Conservation (phyloP, 2,329 filamentous ascomycete genomes). For the Aureobasidium sp. region DNA sequence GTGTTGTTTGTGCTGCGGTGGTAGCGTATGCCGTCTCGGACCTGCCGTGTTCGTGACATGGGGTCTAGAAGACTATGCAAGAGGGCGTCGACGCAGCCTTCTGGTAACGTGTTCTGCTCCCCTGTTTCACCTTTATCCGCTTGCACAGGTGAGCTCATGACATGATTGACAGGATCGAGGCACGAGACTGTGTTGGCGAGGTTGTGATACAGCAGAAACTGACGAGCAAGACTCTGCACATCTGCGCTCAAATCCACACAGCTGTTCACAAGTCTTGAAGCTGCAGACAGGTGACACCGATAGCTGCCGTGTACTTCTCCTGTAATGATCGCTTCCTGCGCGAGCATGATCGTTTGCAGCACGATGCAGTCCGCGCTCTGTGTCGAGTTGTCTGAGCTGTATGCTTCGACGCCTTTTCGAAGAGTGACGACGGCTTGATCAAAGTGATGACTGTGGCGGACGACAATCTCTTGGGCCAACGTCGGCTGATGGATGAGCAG, state of each 20-base stretch:
- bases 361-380: conserved; percentile 46
- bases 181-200: conserved; percentile 53
- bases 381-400: conserved; percentile 13
- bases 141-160: conserved; percentile 9
- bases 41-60: conserved; percentile 69
- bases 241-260: conserved; percentile 50
- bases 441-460: conserved; percentile 51
- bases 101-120: conserved; percentile 25
- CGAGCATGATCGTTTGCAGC: conserved; percentile 53
- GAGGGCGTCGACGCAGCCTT: neutral
- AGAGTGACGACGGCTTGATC: conserved; percentile 31
- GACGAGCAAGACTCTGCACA: conserved; percentile 64
- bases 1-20: conserved; percentile 58
- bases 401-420: conserved; percentile 19
- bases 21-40: conserved; percentile 66
- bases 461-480: conserved; percentile 41
- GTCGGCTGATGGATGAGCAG: conserved; percentile 44
- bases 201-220: conserved; percentile 80
- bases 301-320: conserved; percentile 62
- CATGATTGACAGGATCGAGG: conserved; percentile 33
- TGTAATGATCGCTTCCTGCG: conserved; percentile 55
- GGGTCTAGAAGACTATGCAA: conserved; percentile 56
- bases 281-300: conserved; percentile 69
- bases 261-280: conserved; percentile 61
- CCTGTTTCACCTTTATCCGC: conserved; percentile 33